phyloP scores from a whole-genome alignment of 805 yeast genomes.

The Yamadazyma sp. region DNA sequence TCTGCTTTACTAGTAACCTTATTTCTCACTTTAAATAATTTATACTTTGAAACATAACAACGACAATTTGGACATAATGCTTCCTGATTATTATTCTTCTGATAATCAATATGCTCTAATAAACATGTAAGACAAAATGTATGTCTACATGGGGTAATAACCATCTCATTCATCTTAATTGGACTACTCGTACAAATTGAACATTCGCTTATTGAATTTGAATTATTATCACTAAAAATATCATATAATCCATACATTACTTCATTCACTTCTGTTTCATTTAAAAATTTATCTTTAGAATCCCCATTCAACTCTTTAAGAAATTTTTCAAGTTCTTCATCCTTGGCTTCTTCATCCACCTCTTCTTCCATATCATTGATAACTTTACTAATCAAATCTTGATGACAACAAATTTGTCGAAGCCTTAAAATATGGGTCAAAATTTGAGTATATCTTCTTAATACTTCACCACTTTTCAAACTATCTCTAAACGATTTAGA shows the following conservation, averaged over 20 bases:
- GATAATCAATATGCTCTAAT: constrained; percentile 70
- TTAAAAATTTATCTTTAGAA: constrained; percentile 12
- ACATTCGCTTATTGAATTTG: constrained; percentile 76
- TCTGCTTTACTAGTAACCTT: constrained; percentile 22
- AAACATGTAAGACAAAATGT: constrained; percentile 73
- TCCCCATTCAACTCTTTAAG: constrained; percentile 10
- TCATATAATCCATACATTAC: constrained; percentile 27
- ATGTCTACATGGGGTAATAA: constrained; percentile 79
- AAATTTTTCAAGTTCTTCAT: constrained; percentile 5
- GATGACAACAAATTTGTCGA: constrained; percentile 87
- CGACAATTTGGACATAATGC: constrained; percentile 80
- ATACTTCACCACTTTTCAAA: constrained; percentile 60
- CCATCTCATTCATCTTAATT: constrained; percentile 49
- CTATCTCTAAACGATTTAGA: constrained; percentile 58
- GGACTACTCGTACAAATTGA: constrained; percentile 78
- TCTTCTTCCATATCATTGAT: constrained; percentile 44
- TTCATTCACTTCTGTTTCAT: constrained; percentile 21
- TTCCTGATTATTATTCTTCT: constrained; percentile 41
- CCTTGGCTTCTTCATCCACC: background rate
- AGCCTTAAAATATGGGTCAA: constrained; percentile 79
- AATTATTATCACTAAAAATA: constrained; percentile 16
- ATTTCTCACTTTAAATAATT: constrained; percentile 43
- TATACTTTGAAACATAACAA: constrained; percentile 44
- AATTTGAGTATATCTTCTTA: constrained; percentile 73
- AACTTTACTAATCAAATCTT: constrained; percentile 54